These are phyloP conservation scores for Fagopyrum esculentum DNA, from an alignment of 148 eudicot genomes.

Conservation along the genomic window DNA sequence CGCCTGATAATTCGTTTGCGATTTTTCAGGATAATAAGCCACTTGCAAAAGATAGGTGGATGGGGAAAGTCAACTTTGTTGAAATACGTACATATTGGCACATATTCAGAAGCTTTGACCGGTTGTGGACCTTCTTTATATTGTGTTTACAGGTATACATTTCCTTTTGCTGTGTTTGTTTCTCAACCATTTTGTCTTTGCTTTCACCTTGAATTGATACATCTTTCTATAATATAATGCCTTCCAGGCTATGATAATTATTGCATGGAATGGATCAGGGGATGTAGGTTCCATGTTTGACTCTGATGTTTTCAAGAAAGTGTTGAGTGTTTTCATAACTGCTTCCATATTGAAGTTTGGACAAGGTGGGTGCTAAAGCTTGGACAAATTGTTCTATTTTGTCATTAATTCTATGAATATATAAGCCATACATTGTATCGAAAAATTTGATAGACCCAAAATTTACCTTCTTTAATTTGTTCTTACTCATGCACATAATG, in stretches of 20 bases:
- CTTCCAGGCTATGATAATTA: slow-evolving; percentile 86
- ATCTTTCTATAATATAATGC: background rate
- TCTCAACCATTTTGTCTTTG: background rate
- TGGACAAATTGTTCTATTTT: background rate
- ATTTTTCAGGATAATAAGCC: slow-evolving; percentile 55
- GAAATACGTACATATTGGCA: slow-evolving; percentile 95
- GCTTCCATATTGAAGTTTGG: slow-evolving; percentile 93
- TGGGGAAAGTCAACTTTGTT: slow-evolving; percentile 93
- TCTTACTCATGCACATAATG: background rate
- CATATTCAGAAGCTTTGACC: slow-evolving; percentile 93
- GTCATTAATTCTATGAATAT: background rate
- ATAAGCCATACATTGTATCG: background rate
- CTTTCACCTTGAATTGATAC: background rate
- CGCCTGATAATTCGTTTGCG: background rate
- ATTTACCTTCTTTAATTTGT: background rate
- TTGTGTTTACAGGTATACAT: slow-evolving; percentile 76
- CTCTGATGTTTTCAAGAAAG: slow-evolving; percentile 64
- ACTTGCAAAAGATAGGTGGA: slow-evolving; percentile 54
- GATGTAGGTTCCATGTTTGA: slow-evolving; percentile 60
- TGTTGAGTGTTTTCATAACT: slow-evolving; percentile 83
- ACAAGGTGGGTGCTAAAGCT: slow-evolving; percentile 42
- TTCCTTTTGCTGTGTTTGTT: background rate
- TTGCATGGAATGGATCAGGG: slow-evolving; percentile 92
- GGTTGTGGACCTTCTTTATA: slow-evolving; percentile 95
- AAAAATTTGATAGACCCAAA: background rate